A percentile compares a stretch with the other conserved stretches of the same genome.
Evolutionary conservation across 2,329 filamentous ascomycete species (phyloP).

Genomic region (Xylariaceae sp.): DNA sequence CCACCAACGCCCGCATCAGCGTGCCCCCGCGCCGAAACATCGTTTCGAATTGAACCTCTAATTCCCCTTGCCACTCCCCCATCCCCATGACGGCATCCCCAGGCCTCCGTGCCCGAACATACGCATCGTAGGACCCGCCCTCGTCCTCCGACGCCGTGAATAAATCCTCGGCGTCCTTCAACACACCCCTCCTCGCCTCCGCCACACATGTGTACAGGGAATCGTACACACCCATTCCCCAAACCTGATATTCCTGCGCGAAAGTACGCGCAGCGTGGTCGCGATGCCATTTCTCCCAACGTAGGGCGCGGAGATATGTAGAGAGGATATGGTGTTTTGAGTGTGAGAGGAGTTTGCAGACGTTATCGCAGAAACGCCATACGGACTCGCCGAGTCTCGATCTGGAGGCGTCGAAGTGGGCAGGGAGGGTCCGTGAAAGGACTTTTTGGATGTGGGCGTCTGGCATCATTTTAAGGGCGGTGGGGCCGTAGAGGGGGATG

Average conservation of each 20-base stretch:
- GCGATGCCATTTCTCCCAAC: background rate
- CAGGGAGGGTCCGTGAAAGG: no score
- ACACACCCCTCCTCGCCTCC: no score
- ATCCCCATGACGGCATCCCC: background rate
- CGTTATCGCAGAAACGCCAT: background rate
- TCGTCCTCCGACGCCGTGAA: no score
- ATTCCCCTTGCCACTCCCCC: background rate
- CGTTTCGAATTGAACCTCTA: no score
- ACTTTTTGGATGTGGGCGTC: background rate
- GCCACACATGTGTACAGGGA: no score
- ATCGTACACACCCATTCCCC: slow-evolving; percentile 8
- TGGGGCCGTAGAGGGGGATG: slow-evolving; percentile 17
- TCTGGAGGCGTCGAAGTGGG: no score
- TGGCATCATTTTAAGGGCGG: slow-evolving; percentile 17
- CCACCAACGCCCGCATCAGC: slow-evolving; percentile 13
- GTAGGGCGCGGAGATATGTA: slow-evolving; percentile 3
- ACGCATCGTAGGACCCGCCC: no score
- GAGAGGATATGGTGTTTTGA: slow-evolving; percentile 14
- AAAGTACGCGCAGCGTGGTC: no score
- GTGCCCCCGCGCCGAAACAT: slow-evolving; percentile 14
- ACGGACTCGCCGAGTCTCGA: no score
- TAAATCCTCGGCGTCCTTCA: no score
- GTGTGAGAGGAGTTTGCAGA: background rate
- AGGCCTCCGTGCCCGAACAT: no score
- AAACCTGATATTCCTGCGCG: background rate